Evolutionary conservation across 805 yeast genomes (phyloP), one percentile per base, ranked within the genome.

Genomic region (Ogataea allantospora): DNA sequence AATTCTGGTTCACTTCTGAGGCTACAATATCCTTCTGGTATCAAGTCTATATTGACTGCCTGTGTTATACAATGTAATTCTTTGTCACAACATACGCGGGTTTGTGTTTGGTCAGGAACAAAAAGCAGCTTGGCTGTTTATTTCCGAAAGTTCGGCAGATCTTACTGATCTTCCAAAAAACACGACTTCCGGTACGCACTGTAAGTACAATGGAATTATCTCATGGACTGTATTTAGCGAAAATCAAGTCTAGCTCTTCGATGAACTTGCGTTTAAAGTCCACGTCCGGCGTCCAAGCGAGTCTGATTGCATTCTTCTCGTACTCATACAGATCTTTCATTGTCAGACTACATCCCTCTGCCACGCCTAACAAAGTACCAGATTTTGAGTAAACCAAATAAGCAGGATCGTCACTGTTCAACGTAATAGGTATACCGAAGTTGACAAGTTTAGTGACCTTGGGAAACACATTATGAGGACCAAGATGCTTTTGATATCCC

Each of bases 1-100:
- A 79, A 49, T 60, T 78, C 49, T 79, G 80, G 58, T 70, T 75
- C 45, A 66, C 65, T 0, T 47, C 63, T 12, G 68, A 74, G 39
- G 69, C 73, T 9, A 20, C 57, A 63, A 11, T 80, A 77, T 47
- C 63, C 58, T 11, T 71, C 80, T 7, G 87, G 85, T 7, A 78
- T 78, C 49, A 69, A 77, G 21, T 71, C 78, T 0, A 60, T 51
- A 47, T 27, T 51, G 12, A 41, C 51, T 6, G 53, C 58, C 11
- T 45, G 50, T 31, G 53, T 42, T 14, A 53, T 53, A n/a, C n/a
- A 19, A 50, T 51, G 50, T 38, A 25, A 20, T 44, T 44, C 20
- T 47, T 50, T 28, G 44, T 40, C n/a, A 26, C 37, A 5, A 23
- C 26, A 1, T 55, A 52, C 31, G 54, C 57, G 2, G 5, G 21